Evolutionary conservation across 1,139 yeast species (phyloP), one percentile per base, ranked within the genome.

Genomic region (Saccharomycopsis phalli): DNA sequence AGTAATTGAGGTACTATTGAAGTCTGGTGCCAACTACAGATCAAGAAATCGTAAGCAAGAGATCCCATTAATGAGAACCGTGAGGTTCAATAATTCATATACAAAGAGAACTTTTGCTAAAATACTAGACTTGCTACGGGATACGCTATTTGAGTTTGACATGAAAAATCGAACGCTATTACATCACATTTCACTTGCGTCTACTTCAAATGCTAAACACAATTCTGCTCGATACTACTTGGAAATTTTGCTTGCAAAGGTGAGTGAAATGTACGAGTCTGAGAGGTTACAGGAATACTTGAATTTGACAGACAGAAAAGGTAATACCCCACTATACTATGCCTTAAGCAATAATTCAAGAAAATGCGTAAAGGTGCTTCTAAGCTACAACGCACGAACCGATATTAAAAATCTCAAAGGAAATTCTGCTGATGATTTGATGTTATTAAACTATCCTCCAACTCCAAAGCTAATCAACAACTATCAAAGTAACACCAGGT

Each of bases 241-340:
- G 54, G 96, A 87, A 55, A 71, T 76, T 23, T 60, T 87, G 37
- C 65, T 88, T 47, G 78, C 83, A 2, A 83, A 80, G 53, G 63
- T 86, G 25, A 68, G 76, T 16, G 91, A 82, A 54, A 63, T 69
- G 18, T 71, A 72, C 38, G 67, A 76, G 2, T 59, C 62, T 49
- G 72, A 69, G 38, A 59, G 72, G 31, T 61, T 76, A 11, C 62
- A 66, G 16, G 61, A 63, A 19, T 76, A 84, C 51, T 63, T 86
- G 36, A 82, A 87, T 56, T 75, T 76, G 41, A 93, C 81, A 51
- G 96, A 91, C 57, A 60, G 65, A 22, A 76, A 80, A 50, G 97
- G 97, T 1, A 86, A 88, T 55, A 83, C 95, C 0, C 94, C 95
- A 0, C 65, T 87, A 43, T 95, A 88, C 53, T 70, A 88, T 34